These are phyloP conservation scores for Dendrobium huoshanense DNA, from an alignment of 106 monocot species.

Conservation along the genomic window DNA sequence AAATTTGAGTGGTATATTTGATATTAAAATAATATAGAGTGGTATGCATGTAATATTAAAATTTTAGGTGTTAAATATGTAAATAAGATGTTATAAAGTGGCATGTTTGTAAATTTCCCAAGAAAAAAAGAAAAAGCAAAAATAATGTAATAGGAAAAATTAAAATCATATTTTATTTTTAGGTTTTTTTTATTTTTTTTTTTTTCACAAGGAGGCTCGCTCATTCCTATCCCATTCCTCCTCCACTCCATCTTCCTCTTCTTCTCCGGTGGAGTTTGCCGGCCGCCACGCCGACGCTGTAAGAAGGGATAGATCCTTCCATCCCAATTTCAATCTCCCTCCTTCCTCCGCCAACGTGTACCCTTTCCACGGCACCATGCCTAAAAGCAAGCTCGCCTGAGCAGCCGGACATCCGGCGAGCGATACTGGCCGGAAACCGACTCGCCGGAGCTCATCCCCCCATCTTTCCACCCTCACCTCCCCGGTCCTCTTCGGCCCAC, in stretches of 20 bases:
- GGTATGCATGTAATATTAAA: too few species aligned
- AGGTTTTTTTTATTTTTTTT: not conserved
- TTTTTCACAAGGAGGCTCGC: not conserved
- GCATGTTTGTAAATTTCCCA: too few species aligned
- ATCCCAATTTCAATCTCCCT: constrained; percentile 69
- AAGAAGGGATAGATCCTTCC: constrained; percentile 83
- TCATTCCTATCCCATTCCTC: not conserved
- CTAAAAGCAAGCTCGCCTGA: constrained; percentile 69
- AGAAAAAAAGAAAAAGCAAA: not conserved
- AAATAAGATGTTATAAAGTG: too few species aligned
- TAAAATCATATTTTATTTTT: not conserved
- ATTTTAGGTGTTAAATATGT: too few species aligned
- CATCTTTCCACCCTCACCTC: constrained; percentile 70
- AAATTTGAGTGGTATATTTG: too few species aligned
- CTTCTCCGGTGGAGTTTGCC: not conserved
- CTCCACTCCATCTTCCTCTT: not conserved
- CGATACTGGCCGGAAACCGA: constrained; percentile 52
- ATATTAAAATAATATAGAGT: too few species aligned
- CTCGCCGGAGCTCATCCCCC: constrained; percentile 52
- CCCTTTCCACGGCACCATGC: constrained; percentile 81
- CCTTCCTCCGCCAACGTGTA: constrained; percentile 71
- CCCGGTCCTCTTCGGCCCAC: constrained; percentile 62
- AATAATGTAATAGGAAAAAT: not conserved
- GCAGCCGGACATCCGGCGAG: constrained; percentile 67
- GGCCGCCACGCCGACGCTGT: constrained; percentile 77